These are phyloP conservation scores for Colletotrichum navitas DNA, from an alignment of 2,329 filamentous ascomycete species.

Conservation along the genomic window DNA sequence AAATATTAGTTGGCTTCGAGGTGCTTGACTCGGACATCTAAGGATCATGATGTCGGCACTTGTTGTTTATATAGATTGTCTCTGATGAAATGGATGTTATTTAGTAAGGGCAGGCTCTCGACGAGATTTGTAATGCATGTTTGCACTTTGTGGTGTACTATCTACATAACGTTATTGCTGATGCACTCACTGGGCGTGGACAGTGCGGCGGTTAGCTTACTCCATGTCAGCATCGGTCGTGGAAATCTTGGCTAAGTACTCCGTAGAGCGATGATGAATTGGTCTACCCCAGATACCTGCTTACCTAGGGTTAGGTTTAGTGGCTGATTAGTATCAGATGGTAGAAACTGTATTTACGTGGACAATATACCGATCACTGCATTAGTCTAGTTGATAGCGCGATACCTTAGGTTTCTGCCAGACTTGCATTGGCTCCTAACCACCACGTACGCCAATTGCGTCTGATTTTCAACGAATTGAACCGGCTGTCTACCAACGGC, in stretches of 20 bases:
- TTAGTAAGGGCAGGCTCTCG: too few species aligned
- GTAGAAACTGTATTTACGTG: too few species aligned
- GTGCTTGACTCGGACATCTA: not conserved
- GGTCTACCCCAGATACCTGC: not conserved
- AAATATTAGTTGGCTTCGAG: not conserved
- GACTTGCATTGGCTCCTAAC: too few species aligned
- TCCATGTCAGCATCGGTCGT: not conserved
- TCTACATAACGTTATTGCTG: not conserved
- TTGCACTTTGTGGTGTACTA: not conserved
- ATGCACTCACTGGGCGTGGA: too few species aligned
- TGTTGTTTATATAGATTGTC: not conserved
- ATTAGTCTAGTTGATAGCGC: too few species aligned
- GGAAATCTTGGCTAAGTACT: not conserved
- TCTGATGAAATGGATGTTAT: too few species aligned
- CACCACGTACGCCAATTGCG: not conserved
- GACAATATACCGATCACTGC: too few species aligned
- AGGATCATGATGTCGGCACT: not conserved
- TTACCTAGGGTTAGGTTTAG: too few species aligned
- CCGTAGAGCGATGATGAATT: not conserved
- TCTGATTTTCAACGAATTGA: not conserved
- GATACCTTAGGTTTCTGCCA: not conserved
- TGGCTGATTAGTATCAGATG: too few species aligned
- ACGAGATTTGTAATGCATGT: not conserved
- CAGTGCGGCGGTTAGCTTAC: too few species aligned
- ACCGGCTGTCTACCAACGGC: not conserved